These are phyloP conservation scores for Solanum pimpinellifolium DNA, from an alignment of 257 asterid genomes.

Conservation along the genomic window DNA sequence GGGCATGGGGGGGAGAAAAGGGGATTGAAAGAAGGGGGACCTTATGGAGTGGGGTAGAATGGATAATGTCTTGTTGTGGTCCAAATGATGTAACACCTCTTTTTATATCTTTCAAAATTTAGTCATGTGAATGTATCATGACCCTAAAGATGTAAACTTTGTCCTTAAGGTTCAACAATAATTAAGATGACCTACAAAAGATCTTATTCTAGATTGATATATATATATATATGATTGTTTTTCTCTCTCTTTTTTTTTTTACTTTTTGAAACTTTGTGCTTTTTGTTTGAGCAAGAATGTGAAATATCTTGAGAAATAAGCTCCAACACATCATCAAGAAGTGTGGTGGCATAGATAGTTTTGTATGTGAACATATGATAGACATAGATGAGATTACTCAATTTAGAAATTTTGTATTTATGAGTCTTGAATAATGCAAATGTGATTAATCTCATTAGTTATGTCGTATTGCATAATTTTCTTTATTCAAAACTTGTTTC, in stretches of 20 bases:
- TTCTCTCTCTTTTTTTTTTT: too few relatives aligned
- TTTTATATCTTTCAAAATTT: neutral
- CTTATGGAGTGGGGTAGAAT: neutral
- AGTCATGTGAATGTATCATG: constrained; percentile 13
- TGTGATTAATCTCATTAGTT: neutral
- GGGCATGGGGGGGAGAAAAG: neutral
- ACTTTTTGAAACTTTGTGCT: neutral
- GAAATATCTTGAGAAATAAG: neutral
- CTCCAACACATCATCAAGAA: neutral
- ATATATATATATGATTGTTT: neutral
- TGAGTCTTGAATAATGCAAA: neutral
- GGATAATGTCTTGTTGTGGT: constrained; percentile 42
- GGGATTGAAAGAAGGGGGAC: constrained; percentile 1
- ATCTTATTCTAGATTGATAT: neutral
- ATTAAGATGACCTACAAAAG: constrained; percentile 1
- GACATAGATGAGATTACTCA: too few relatives aligned
- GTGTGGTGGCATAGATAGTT: neutral
- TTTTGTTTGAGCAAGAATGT: neutral
- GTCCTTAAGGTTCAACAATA: neutral
- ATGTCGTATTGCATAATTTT: neutral
- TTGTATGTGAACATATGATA: too few relatives aligned
- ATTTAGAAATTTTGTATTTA: neutral
- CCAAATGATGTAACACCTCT: constrained; percentile 53
- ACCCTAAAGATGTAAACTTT: constrained; percentile 8
- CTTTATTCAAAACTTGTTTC: too few relatives aligned